Evolutionary conservation across 2,329 filamentous ascomycete genomes (phyloP).

Genomic region (Penicillium oxalicum): DNA sequence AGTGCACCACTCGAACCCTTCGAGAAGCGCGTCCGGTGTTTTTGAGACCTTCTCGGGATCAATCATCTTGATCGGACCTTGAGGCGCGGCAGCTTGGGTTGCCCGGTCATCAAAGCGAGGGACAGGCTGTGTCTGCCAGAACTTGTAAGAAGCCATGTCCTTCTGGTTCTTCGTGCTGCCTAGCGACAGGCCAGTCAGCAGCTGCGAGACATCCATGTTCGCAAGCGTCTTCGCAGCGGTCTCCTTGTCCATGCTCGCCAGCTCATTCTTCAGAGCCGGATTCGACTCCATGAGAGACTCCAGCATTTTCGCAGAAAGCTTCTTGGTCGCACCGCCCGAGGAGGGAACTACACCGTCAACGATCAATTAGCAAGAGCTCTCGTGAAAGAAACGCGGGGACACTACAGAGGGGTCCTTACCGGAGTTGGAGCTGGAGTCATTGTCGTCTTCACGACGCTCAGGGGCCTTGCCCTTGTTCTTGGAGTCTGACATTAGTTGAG

Average conservation of each 20-base stretch:
- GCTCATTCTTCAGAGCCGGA: slow-evolving; percentile 63
- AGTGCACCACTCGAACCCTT: slow-evolving; percentile 90
- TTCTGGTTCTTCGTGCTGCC: slow-evolving; percentile 82
- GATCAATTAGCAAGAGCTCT: slow-evolving; percentile 14
- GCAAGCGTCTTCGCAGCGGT: slow-evolving; percentile 47
- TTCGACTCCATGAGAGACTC: slow-evolving; percentile 44
- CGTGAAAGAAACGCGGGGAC: background rate
- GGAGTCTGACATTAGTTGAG: slow-evolving; percentile 30
- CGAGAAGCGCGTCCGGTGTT: slow-evolving; percentile 66
- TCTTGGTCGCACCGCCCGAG: slow-evolving; percentile 28
- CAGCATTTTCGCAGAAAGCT: slow-evolving; percentile 30
- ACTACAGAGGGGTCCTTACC: slow-evolving; percentile 6
- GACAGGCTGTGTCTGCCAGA: slow-evolving; percentile 97
- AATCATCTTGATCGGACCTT: slow-evolving; percentile 79
- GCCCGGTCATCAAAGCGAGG: slow-evolving; percentile 65
- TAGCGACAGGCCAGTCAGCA: slow-evolving; percentile 55
- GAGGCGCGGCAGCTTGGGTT: slow-evolving; percentile 47
- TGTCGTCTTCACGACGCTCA: slow-evolving; percentile 14
- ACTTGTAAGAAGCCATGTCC: slow-evolving; percentile 96
- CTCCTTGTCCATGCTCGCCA: slow-evolving; percentile 65
- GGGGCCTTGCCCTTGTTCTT: slow-evolving; percentile 32
- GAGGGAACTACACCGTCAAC: slow-evolving; percentile 11
- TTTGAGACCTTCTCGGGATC: slow-evolving; percentile 72
- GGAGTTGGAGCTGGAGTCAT: slow-evolving; percentile 6
- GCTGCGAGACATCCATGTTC: slow-evolving; percentile 43